Evolutionary conservation across 129 eudicot genomes (phyloP), one percentile per base, ranked within the genome.

Genomic region (Artemisia annua): DNA sequence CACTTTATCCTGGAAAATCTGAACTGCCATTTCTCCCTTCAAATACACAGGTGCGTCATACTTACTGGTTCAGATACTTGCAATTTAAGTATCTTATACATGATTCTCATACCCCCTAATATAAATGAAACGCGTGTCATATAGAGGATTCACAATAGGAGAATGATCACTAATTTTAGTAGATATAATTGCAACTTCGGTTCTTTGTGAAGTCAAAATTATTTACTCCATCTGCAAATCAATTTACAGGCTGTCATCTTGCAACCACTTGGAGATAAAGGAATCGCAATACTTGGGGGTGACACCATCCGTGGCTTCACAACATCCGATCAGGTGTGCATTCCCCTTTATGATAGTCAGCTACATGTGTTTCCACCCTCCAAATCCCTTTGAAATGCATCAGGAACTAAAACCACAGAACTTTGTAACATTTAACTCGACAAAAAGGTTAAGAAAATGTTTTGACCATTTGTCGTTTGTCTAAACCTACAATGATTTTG

Each of bases 261-360:
- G 88, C 99, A 95, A 71, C 96, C 99, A 20, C 83, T 95, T 28
- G 99, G 94, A 73, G 90, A 83, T 51, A 85, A 84, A 88, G 99
- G 99, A 76, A 82, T 95, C 59, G 94, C 94, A 72, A 77, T 95
- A 65, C 63, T 95, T 67, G 97, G 97, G 35, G 99, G 97, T 17
- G 89, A 95, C 80, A 95, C 97, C 63, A 91, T 95, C 51, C 88
- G 99, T 83, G 99, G 99, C 67, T 95, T 95, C 82, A 81, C 97
- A 65, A 70, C 96, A 73, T 92, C 96, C n/a, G 99, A 95, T 71
- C 99, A 95, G 96, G 98, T 88, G 50, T 49, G 60, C 71, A 55
- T 77, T 79, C 15, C 26, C 65, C 52, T 59, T 28, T 48, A 44
- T 80, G 10, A 52, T 50, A 64, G 11, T 75, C n/a, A 39, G 44